A percentile compares a stretch with the other conserved stretches of the same genome.
These are phyloP conservation scores for Fraxinus quadrangulata DNA, from an alignment of 257 asterid genomes.

Conservation along the genomic window DNA sequence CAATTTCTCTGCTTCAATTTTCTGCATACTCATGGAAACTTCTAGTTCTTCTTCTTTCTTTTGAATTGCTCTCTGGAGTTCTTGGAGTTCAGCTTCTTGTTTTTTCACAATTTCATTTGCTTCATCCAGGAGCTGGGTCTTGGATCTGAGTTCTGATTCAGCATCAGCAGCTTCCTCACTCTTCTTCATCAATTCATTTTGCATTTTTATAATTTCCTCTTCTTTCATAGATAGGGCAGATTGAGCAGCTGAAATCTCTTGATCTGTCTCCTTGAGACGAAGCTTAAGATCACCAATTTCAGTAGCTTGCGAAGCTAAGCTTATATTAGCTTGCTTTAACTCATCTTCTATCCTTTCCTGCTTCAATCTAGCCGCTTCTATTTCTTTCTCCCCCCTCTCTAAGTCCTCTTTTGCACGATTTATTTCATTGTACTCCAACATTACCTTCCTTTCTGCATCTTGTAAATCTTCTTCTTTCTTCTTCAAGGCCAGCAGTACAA, in stretches of 20 bases:
- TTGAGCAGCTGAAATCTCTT: conserved; percentile 52
- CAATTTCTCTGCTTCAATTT: conserved; percentile 56
- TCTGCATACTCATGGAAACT: conserved; percentile 38
- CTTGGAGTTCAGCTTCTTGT: conserved; percentile 72
- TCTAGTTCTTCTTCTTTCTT: conserved; percentile 65
- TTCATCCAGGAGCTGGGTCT: conserved; percentile 57
- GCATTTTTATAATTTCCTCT: conserved; percentile 60
- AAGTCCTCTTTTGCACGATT: conserved; percentile 56
- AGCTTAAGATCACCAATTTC: conserved; percentile 65
- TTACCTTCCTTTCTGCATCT: conserved; percentile 65
- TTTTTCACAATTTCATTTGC: conserved; percentile 58
- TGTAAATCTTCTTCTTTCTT: conserved; percentile 80
- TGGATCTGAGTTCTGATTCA: conserved; percentile 63
- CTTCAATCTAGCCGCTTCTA: conserved; percentile 50
- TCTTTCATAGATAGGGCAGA: conserved; percentile 52
- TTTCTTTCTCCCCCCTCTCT: conserved; percentile 53
- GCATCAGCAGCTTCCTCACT: conserved; percentile 55
- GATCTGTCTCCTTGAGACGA: conserved; percentile 55
- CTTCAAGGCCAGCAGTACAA: conserved; percentile 64
- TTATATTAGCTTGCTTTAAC: conserved; percentile 53
- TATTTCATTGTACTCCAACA: conserved; percentile 50
- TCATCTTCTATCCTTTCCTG: conserved; percentile 73
- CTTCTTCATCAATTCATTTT: conserved; percentile 50
- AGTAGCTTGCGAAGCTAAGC: conserved; percentile 62
- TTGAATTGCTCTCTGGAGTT: conserved; percentile 52